phyloP scores from a whole-genome alignment of 2,329 filamentous ascomycete genomes.

The Amauroascus niger region DNA sequence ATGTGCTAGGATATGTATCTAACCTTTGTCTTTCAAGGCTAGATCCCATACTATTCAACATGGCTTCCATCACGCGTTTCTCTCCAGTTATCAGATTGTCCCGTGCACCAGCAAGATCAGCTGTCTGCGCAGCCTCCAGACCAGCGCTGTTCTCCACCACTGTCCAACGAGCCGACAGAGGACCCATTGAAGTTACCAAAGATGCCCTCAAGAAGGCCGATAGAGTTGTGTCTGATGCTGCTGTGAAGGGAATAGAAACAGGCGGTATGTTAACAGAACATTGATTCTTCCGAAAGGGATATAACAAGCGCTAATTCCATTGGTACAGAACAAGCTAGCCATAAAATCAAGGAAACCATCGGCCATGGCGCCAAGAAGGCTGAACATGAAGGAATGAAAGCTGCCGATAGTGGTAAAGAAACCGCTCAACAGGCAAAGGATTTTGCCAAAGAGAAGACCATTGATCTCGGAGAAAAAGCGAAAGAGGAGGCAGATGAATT shows the following conservation, averaged over 20 bases:
- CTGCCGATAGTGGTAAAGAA: constrained; percentile 25
- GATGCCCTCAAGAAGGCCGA: constrained; percentile 51
- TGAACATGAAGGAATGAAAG: constrained; percentile 30
- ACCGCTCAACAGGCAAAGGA: constrained; percentile 26
- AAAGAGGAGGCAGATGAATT: constrained; percentile 23
- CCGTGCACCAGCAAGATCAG: constrained; percentile 15
- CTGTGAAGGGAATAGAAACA: constrained; percentile 54
- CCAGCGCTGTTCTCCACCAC: constrained; percentile 45
- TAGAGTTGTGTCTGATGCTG: constrained; percentile 45
- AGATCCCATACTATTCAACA: constrained; percentile 13
- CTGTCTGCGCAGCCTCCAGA: constrained; percentile 17
- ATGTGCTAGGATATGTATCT: not conserved
- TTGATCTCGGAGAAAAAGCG: constrained; percentile 23
- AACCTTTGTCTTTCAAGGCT: not conserved
- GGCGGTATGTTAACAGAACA: constrained; percentile 41
- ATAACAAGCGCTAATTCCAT: constrained; percentile 7
- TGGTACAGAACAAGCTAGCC: constrained; percentile 43
- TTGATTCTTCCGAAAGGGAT: not conserved
- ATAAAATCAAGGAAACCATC: constrained; percentile 36
- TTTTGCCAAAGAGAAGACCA: constrained; percentile 30
- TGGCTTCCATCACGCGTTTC: constrained; percentile 32
- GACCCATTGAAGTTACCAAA: constrained; percentile 47
- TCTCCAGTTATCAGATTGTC: constrained; percentile 24
- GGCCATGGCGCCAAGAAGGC: constrained; percentile 36
- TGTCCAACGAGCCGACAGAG: constrained; percentile 37